Evolutionary conservation across 2,329 filamentous ascomycete species (phyloP), one percentile per base, ranked within the genome.

Genomic region (Trichophyton schoenleinii): DNA sequence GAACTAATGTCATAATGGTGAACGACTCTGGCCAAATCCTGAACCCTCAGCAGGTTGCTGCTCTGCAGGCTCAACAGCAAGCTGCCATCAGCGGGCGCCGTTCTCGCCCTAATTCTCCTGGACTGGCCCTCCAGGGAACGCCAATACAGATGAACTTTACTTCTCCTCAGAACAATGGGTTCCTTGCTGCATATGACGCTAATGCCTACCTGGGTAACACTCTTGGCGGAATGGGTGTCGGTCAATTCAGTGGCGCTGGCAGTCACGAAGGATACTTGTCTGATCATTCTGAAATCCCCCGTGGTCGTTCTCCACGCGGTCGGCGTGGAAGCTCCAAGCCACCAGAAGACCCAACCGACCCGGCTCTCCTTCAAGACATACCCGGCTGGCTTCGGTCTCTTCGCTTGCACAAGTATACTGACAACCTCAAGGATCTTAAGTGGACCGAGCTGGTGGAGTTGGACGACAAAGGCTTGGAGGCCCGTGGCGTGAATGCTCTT

Each of bases 351-450:
- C 94, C 94, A 3, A 97, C 92, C 20, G 94, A 99, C 74, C 87
- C 88, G 15, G 85, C 82, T 48, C 82, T 99, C 63, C 81, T 99
- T 68, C 89, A 95, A 76, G 94, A 99, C 71, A 96, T 99, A 67
- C 92, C 94, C 60, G 88, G 86, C 73, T 99, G 94, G 94, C 83
- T 99, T 69, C 86, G 94, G 72, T 96, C 91, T 73, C 81, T 97
- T 71, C 86, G 94, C 63, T 81, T 99, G 69, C 94, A 99, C 81
- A 99, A 99, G 79, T 99, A 99, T 76, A 99, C 94, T 8, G 94
- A 99, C 68, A 95, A 97, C 68, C 78, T 99, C 65, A 99, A 97
- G 77, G 92, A 97, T 70, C 84, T 97, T 80, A 91, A 94, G 70
- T 99, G 94, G 94, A 88, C 87, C 31, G 94, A 99, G 60, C 77